These are phyloP conservation scores for Hemerocallis citrina DNA, from an alignment of 106 monocot species.

Conservation along the genomic window DNA sequence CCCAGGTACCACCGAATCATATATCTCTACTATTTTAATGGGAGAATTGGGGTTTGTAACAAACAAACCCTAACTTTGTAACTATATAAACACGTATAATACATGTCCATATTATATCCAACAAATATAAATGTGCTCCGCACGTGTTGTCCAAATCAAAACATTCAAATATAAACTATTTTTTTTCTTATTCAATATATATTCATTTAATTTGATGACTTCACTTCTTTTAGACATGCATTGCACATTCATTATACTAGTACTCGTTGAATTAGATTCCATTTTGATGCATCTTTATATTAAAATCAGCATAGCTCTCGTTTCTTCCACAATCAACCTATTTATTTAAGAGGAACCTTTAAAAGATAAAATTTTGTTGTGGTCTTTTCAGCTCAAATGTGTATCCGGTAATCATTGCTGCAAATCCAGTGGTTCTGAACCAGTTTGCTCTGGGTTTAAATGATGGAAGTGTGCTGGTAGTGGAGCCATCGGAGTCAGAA, in stretches of 20 bases:
- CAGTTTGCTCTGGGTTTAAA: constrained; percentile 57
- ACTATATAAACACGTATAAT: too few relatives aligned
- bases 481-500: constrained; percentile 49
- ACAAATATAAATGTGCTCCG: too few relatives aligned
- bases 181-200: too few relatives aligned
- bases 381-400: constrained; percentile 20
- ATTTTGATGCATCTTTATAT: neutral
- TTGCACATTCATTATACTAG: neutral
- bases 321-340: neutral
- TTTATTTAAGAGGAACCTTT: neutral
- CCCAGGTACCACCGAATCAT: constrained; percentile 14
- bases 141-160: too few relatives aligned
- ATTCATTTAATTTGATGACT: too few relatives aligned
- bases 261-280: neutral
- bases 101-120: too few relatives aligned
- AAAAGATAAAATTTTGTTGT: neutral
- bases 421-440: constrained; percentile 38
- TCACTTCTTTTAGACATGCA: too few relatives aligned
- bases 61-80: too few relatives aligned
- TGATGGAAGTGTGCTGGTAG: constrained; percentile 43
- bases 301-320: neutral
- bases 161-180: too few relatives aligned
- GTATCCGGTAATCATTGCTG: constrained; percentile 34
- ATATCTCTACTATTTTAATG: too few relatives aligned
- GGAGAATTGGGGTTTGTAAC: too few relatives aligned